phyloP scores from a whole-genome alignment of 805 yeast species.

The Pichia scutulata region DNA sequence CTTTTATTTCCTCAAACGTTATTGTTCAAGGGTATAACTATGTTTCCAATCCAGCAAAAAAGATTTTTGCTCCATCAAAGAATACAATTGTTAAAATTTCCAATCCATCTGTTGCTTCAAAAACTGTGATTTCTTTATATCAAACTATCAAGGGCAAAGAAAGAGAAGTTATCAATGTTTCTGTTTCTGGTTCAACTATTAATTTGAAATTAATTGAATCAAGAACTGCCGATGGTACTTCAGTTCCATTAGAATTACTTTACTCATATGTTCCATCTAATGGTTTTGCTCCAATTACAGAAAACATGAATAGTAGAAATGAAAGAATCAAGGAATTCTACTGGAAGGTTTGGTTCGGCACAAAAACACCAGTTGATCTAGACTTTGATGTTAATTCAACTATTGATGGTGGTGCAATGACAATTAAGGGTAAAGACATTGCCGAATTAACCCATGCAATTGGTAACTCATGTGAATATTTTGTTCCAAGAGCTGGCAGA shows the following conservation, averaged over 20 bases:
- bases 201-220: constrained; percentile 73
- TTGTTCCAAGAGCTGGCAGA: constrained; percentile 81
- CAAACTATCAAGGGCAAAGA: constrained; percentile 69
- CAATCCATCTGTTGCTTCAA: constrained; percentile 40
- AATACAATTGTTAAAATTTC: constrained; percentile 54
- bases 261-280: constrained; percentile 75
- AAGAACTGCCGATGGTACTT: constrained; percentile 70
- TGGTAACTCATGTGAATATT: constrained; percentile 95
- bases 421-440: constrained; percentile 68
- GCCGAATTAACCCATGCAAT: constrained; percentile 94
- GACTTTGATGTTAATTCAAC: constrained; percentile 64
- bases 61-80: constrained; percentile 68
- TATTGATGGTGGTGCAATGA: constrained; percentile 61
- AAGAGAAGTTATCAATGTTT: constrained; percentile 59
- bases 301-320: constrained; percentile 85
- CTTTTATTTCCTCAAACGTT: constrained; percentile 70
- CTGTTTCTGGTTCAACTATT: constrained; percentile 46
- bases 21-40: constrained; percentile 82
- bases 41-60: constrained; percentile 69
- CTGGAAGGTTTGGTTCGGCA: constrained; percentile 95
- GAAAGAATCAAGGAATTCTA: constrained; percentile 89
- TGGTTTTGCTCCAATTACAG: constrained; percentile 95
- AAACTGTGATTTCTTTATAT: constrained; percentile 54
- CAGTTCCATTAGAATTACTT: constrained; percentile 69
- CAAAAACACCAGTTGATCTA: constrained; percentile 49